A percentile compares a stretch with the other conserved stretches of the same genome.
Conservation (phyloP, 768 basidiomycete species). For the Boletus speciosus region DNA sequence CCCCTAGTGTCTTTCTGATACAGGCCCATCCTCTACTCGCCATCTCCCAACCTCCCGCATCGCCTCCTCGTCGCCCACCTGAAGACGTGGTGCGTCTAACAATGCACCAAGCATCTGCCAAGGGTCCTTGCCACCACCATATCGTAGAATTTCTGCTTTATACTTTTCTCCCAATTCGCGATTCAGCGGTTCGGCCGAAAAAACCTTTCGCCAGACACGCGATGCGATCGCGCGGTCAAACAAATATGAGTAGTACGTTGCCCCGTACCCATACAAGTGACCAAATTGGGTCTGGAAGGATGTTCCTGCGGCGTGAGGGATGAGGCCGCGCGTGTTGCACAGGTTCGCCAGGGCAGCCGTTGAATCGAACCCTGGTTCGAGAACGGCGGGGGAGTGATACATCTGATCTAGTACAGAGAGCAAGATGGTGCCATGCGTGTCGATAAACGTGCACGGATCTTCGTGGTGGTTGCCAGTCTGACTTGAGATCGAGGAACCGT, state of each 20-base stretch:
- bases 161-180: slow-evolving; percentile 78
- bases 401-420: slow-evolving; percentile 86
- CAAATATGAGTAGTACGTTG: slow-evolving; percentile 96
- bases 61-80: slow-evolving; percentile 68
- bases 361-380: slow-evolving; percentile 63
- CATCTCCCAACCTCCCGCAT: slow-evolving; percentile 91
- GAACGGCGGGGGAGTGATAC: slow-evolving; percentile 74
- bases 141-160: slow-evolving; percentile 68
- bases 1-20: too few relatives aligned
- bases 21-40: slow-evolving; percentile 75
- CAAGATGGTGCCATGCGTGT: slow-evolving; percentile 87
- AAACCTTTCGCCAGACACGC: slow-evolving; percentile 80
- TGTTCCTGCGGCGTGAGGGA: slow-evolving; percentile 81
- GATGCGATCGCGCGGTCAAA: slow-evolving; percentile 96
- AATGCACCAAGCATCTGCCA: slow-evolving; percentile 87
- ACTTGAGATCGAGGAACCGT: slow-evolving; percentile 42
- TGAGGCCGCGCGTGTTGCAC: slow-evolving; percentile 66
- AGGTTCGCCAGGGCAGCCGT: slow-evolving; percentile 62
- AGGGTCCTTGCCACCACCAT: slow-evolving; percentile 89
- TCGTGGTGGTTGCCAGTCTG: slow-evolving; percentile 64
- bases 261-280: slow-evolving; percentile 93
- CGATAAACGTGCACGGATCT: slow-evolving; percentile 78
- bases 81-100: slow-evolving; percentile 61
- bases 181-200: slow-evolving; percentile 61
- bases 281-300: slow-evolving; percentile 96